Percentiles rank a stretch among this genome's conserved stretches.
phyloP scores from a whole-genome alignment of 108 stramenopile genomes.

The Bacterosira constricta region DNA sequence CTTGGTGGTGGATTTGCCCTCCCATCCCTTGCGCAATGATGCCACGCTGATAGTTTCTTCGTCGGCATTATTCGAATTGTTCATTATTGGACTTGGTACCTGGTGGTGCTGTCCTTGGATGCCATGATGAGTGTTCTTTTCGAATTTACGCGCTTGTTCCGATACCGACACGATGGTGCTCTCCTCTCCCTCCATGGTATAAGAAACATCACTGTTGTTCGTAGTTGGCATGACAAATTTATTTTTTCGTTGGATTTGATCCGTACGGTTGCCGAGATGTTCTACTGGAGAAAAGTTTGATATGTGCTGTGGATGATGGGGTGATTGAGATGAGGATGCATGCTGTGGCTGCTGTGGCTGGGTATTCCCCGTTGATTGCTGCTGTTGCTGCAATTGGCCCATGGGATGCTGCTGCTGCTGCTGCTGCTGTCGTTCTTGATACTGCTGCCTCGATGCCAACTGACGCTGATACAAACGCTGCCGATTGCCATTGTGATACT shows the following conservation, averaged over 20 bases:
- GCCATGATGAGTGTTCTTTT: neutral
- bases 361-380: neutral
- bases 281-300: conserved; percentile 23
- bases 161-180: conserved; percentile 18
- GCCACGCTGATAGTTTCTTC: conserved; percentile 19
- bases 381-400: neutral
- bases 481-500: neutral
- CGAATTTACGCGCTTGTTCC: conserved; percentile 22
- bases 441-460: conserved; percentile 9
- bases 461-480: conserved; percentile 27
- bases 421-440: conserved; percentile 4
- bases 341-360: conserved; percentile 3
- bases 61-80: conserved; percentile 1
- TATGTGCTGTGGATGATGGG: neutral
- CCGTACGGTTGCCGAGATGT: conserved; percentile 7
- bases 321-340: neutral
- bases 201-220: neutral
- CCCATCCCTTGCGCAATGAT: conserved; percentile 35
- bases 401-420: conserved; percentile 4
- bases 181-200: conserved; percentile 5
- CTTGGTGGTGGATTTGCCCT: conserved; percentile 6
- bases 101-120: neutral
- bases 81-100: neutral
- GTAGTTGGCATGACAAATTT: neutral
- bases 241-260: conserved; percentile 32